These are phyloP conservation scores for Aspergillus ostianus DNA, from an alignment of 495 filamentous ascomycete species.

Conservation along the genomic window DNA sequence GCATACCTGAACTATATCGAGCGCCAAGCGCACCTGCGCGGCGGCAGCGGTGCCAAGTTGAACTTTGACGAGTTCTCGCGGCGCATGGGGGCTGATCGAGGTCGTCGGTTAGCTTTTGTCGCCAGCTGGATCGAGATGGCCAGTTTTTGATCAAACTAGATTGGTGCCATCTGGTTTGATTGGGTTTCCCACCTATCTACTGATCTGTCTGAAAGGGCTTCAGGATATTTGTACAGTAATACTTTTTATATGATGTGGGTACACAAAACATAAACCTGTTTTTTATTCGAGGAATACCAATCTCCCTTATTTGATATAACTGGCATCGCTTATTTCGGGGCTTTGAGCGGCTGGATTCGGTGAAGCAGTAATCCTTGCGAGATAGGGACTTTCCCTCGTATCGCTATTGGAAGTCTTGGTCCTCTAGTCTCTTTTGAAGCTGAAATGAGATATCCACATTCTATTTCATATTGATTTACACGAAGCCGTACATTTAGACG, in stretches of 20 bases:
- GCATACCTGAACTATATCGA: conserved; percentile 57
- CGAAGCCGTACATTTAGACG: too few relatives aligned
- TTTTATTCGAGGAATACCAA: too few relatives aligned
- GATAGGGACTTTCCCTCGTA: too few relatives aligned
- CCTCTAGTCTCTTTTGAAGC: too few relatives aligned
- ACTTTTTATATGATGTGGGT: neutral
- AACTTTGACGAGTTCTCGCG: conserved; percentile 70
- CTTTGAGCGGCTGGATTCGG: too few relatives aligned
- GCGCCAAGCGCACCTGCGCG: conserved; percentile 63
- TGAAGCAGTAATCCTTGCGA: too few relatives aligned
- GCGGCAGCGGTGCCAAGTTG: conserved; percentile 70
- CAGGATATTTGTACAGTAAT: neutral
- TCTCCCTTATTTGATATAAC: too few relatives aligned
- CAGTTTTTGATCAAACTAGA: conserved; percentile 41
- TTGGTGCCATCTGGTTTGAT: neutral
- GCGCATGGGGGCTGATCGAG: conserved; percentile 63
- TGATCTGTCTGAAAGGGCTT: neutral
- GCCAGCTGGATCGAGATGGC: conserved; percentile 85
- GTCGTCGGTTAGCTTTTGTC: conserved; percentile 67
- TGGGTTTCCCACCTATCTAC: neutral
- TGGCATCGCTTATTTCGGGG: too few relatives aligned
- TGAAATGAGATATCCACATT: too few relatives aligned
- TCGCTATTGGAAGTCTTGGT: too few relatives aligned
- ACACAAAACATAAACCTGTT: too few relatives aligned
- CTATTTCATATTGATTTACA: too few relatives aligned